Base-by-base conservation (phyloP, 139 green algal genomes). In the Chloropicon primus region DNA sequence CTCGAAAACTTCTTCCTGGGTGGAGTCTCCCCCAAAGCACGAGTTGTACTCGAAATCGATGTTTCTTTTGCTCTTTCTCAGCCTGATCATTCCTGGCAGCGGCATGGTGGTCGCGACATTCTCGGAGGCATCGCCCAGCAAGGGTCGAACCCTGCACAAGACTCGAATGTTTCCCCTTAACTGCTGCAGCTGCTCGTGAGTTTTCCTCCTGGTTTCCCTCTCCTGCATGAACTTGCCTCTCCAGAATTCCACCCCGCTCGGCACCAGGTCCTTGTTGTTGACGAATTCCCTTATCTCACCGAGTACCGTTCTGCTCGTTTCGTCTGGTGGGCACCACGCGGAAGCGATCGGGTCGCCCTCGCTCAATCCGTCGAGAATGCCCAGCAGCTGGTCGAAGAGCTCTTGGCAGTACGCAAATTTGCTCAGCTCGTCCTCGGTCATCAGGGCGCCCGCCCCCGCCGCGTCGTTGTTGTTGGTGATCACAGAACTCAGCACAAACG, bases 1-100 rank as follows among this genome's bases (percentile, higher is more conserved):
- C 23, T 87, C 85, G 80, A 96, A 97, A n/a, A 96, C 87, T 21
- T 87, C 77, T 25, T 84, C 85, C 84, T 98, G 93, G 21, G 53
- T 89, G 80, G 76, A 81, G 22, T 78, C 73, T 71, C 85, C 72
- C 3, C 85, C 86, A 83, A 98, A 62, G 41, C 41, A 62, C 10
- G 10, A 62, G 41, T 62, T 62, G 41, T 62, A 62, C 41, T 62
- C 41, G 17, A 62, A 62, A 62, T 62, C 41, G 10, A 62, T 5
- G 17, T 5, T 62, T 17, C 41, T 62, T 62, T 17, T 62, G 41
- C 17, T 62, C 41, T 62, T 62, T 62, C 41, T 62, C 10, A 62
- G 41, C 41, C 41, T 62, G 41, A 62, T 62, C 41, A 62, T n/a
- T 17, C 41, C 41, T 17, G 41, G 41, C 41, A 62, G 5, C 10